Percentiles rank a stretch among this genome's conserved stretches.
phyloP scores from a whole-genome alignment of 139 green algal genomes.

The Deuterostichococcus epilithicus region DNA sequence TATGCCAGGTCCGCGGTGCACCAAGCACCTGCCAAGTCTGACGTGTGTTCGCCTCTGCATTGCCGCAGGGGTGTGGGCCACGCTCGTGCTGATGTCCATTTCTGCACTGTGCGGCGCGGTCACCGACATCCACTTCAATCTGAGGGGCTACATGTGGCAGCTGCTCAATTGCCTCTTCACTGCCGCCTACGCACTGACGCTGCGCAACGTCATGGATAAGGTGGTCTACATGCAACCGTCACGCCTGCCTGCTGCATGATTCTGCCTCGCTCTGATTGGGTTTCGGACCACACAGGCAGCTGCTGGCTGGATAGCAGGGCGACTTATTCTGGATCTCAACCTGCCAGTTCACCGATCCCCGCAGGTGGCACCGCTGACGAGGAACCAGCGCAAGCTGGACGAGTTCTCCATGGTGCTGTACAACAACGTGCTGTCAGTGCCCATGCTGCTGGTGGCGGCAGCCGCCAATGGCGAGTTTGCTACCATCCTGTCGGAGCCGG shows the following conservation, averaged over 20 bases:
- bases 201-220: slow-evolving; percentile 83
- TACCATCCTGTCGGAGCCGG: slow-evolving; percentile 34
- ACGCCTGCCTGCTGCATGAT: too few relatives aligned
- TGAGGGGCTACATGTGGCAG: slow-evolving; percentile 84
- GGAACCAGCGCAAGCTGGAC: slow-evolving; percentile 38
- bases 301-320: too few relatives aligned
- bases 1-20: too few relatives aligned
- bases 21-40: slow-evolving; percentile 45
- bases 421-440: slow-evolving; percentile 92
- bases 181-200: slow-evolving; percentile 75
- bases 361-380: slow-evolving; percentile 29
- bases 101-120: slow-evolving; percentile 68
- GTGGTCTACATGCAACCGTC: too few relatives aligned
- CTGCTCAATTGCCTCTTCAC: slow-evolving; percentile 85
- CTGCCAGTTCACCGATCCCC: too few relatives aligned
- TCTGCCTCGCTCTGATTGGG: too few relatives aligned
- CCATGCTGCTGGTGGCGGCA: slow-evolving; percentile 40
- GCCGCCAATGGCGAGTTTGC: slow-evolving; percentile 46
- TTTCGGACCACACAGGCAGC: too few relatives aligned
- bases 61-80: slow-evolving; percentile 56
- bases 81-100: slow-evolving; percentile 73
- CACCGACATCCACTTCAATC: slow-evolving; percentile 83
- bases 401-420: slow-evolving; percentile 79
- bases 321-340: too few relatives aligned
- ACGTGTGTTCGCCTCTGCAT: too few relatives aligned